Conservation (phyloP, 1,139 yeast genomes). For the Yamadazyma membranifaciens region DNA sequence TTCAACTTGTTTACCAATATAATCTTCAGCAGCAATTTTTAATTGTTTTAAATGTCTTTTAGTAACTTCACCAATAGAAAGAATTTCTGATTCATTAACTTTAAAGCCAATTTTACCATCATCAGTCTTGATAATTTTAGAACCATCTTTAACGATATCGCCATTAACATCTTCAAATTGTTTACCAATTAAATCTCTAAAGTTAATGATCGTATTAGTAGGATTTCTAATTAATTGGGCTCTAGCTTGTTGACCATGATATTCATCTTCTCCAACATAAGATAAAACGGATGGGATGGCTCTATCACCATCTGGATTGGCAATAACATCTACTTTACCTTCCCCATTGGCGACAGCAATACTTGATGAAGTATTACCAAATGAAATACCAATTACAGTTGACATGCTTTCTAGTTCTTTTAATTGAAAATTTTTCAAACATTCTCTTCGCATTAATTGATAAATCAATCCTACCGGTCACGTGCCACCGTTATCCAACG, state of each 20-base stretch:
- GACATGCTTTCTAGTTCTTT: constrained; percentile 20
- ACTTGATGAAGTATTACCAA: constrained; percentile 95
- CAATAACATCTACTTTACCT: constrained; percentile 94
- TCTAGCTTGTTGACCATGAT: constrained; percentile 95
- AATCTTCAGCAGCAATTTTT: constrained; percentile 89
- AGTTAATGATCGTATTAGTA: constrained; percentile 79
- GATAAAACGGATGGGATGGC: constrained; percentile 91
- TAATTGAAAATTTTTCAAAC: constrained; percentile 5
- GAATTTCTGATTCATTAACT: constrained; percentile 45
- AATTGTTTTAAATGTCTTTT: constrained; percentile 82
- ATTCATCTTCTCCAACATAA: constrained; percentile 91
- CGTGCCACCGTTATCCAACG: too few relatives aligned
- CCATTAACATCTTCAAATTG: constrained; percentile 68
- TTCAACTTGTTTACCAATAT: constrained; percentile 76
- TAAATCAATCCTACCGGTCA: neutral
- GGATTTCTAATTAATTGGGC: constrained; percentile 93
- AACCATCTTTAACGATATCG: constrained; percentile 63
- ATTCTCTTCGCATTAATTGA: constrained; percentile 3
- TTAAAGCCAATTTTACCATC: constrained; percentile 73
- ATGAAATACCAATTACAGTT: constrained; percentile 88
- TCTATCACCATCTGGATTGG: constrained; percentile 99
- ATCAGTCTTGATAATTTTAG: constrained; percentile 66
- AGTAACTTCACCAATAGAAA: constrained; percentile 75
- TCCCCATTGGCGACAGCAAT: constrained; percentile 87
- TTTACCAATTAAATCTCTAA: constrained; percentile 89